phyloP scores from a whole-genome alignment of 352 stramenopile species.

The Phytophthora nicotianae region DNA sequence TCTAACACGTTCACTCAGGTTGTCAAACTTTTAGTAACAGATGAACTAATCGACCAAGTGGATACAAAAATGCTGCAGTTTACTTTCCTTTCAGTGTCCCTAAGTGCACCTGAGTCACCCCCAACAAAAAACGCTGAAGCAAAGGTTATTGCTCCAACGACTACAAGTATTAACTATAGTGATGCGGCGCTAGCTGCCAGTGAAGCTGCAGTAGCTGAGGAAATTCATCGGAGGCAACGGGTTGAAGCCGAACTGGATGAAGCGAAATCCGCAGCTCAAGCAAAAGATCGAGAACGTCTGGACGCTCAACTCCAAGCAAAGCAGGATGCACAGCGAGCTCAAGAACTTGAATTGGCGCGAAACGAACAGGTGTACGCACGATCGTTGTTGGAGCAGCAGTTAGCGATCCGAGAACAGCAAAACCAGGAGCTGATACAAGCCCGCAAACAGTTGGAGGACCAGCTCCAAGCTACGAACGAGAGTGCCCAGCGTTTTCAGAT shows the following conservation, averaged over 20 bases:
- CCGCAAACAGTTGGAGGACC: constrained; percentile 37
- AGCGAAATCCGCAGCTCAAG: constrained; percentile 23
- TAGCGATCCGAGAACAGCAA: constrained; percentile 32
- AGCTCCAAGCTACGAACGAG: constrained; percentile 39
- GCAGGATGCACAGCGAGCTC: constrained; percentile 31
- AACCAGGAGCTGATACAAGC: constrained; percentile 39
- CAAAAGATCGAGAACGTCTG: constrained; percentile 35
- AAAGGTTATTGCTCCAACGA: background rate
- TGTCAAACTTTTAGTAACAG: constrained; percentile 59
- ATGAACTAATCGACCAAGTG: constrained; percentile 52
- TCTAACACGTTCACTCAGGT: constrained; percentile 24
- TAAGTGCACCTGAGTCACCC: background rate
- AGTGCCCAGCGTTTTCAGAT: constrained; percentile 40
- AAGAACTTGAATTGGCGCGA: constrained; percentile 24
- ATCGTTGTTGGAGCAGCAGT: constrained; percentile 33
- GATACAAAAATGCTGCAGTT: constrained; percentile 48
- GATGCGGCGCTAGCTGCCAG: constrained; percentile 31
- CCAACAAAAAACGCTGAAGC: constrained; percentile 5
- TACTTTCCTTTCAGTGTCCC: constrained; percentile 39
- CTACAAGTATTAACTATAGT: constrained; percentile 11
- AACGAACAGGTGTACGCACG: constrained; percentile 33
- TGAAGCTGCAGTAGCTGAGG: constrained; percentile 34
- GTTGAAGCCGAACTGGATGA: constrained; percentile 29
- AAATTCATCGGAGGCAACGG: constrained; percentile 17
- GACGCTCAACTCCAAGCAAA: constrained; percentile 33